Evolutionary conservation across 352 stramenopile species (phyloP).

Genomic region (Phytophthora sansomeana): DNA sequence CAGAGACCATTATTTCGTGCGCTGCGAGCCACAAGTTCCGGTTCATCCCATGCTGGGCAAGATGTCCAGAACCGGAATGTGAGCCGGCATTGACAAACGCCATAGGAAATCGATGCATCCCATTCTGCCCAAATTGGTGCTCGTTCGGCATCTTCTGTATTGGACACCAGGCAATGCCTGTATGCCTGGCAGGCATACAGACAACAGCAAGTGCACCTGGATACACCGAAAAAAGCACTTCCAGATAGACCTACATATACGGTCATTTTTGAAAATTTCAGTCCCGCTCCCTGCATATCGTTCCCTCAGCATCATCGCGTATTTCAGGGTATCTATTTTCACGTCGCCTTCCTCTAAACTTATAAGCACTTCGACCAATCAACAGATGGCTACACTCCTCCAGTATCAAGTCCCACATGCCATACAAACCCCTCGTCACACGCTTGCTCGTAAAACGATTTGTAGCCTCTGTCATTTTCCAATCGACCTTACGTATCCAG

Average conservation of each 20-base stretch:
- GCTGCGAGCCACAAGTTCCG: constrained; percentile 24
- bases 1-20: constrained; percentile 26
- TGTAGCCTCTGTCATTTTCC: neutral
- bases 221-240: no score
- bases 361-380: neutral
- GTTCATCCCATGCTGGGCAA: constrained; percentile 1
- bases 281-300: constrained; percentile 3
- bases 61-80: constrained; percentile 22
- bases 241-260: no score
- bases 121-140: neutral
- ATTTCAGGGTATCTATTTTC: constrained; percentile 6
- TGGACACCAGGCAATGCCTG: no score
- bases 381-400: neutral
- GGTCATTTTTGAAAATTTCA: neutral
- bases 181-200: no score
- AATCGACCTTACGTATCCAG: neutral
- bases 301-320: constrained; percentile 4
- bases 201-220: no score
- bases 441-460: neutral
- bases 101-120: no score
- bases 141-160: no score
- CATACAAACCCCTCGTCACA: neutral
- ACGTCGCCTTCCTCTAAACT: neutral
- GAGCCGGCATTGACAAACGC: neutral
- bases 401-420: constrained; percentile 5